Conservation (phyloP, 2,329 filamentous ascomycete genomes). For the Macroventuria anomochaeta region DNA sequence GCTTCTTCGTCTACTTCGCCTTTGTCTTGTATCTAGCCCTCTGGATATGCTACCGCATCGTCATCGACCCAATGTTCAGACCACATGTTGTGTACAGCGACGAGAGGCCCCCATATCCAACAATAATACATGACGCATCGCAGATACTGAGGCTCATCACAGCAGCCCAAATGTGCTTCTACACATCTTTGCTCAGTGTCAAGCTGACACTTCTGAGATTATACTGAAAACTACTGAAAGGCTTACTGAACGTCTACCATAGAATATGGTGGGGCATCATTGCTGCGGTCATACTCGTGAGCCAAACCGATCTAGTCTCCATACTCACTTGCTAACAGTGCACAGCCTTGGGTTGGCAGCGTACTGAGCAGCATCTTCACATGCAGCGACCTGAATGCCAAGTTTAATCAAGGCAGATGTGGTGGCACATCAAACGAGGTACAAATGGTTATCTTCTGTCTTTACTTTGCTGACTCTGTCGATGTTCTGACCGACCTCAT, state of each 20-base stretch:
- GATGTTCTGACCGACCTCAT: conserved; percentile 46
- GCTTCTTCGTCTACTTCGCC: background rate
- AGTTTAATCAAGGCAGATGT: too few relatives aligned
- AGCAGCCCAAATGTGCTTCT: background rate
- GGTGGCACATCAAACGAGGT: conserved; percentile 18
- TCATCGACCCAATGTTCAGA: background rate
- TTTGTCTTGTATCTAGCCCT: background rate
- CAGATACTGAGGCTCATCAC: too few relatives aligned
- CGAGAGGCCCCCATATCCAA: background rate
- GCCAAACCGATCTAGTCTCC: too few relatives aligned
- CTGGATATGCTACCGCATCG: background rate
- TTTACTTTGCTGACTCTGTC: conserved; percentile 45
- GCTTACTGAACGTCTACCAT: background rate
- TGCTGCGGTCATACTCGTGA: background rate
- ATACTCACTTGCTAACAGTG: background rate
- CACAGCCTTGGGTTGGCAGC: conserved; percentile 46
- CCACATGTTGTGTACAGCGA: background rate
- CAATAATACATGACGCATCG: background rate
- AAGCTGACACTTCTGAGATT: conserved; percentile 2
- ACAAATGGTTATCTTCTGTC: conserved; percentile 22
- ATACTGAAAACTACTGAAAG: background rate
- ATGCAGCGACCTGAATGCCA: conserved; percentile 43
- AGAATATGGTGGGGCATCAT: conserved; percentile 1
- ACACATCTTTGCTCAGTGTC: background rate
- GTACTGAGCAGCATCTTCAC: conserved; percentile 39